A percentile compares a stretch with the other conserved stretches of the same genome.
Conservation (phyloP, 2,329 filamentous ascomycete genomes). For the Colletotrichum tofieldiae region DNA sequence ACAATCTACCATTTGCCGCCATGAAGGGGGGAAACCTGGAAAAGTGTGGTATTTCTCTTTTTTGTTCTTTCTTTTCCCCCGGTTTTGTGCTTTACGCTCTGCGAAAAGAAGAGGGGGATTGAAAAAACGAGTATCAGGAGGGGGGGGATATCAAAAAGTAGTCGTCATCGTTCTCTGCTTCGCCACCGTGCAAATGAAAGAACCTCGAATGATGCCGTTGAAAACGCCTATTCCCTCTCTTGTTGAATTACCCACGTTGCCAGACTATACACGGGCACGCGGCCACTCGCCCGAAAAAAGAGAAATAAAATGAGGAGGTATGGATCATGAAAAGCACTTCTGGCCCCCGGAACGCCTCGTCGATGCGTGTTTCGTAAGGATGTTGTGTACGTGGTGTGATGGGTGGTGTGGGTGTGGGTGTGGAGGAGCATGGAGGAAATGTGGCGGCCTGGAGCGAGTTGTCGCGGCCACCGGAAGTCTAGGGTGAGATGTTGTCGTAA, state of each 20-base stretch:
- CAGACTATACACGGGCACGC: slow-evolving; percentile 26
- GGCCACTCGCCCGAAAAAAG: slow-evolving; percentile 1
- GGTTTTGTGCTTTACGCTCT: slow-evolving; percentile 3
- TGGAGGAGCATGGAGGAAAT: not conserved
- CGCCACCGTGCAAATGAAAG: slow-evolving; percentile 28
- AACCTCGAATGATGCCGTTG: slow-evolving; percentile 14
- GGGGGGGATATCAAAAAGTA: slow-evolving; percentile 40
- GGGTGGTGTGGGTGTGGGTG: slow-evolving; percentile 12
- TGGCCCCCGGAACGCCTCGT: slow-evolving; percentile 39
- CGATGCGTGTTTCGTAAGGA: slow-evolving; percentile 39
- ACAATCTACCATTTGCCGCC: slow-evolving; percentile 37
- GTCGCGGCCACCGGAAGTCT: slow-evolving; percentile 31
- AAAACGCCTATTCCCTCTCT: slow-evolving; percentile 19
- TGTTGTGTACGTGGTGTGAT: slow-evolving; percentile 21
- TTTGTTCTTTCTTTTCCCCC: not conserved
- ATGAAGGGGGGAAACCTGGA: not conserved
- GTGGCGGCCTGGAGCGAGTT: slow-evolving; percentile 28
- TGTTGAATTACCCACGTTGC: slow-evolving; percentile 16
- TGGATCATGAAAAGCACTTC: slow-evolving; percentile 27
- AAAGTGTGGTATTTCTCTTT: slow-evolving; percentile 20
- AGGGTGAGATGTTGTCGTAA: slow-evolving; percentile 35
- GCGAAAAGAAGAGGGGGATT: slow-evolving; percentile 3
- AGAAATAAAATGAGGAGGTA: slow-evolving; percentile 21
- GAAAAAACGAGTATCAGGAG: not conserved
- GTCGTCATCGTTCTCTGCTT: slow-evolving; percentile 43